These are phyloP conservation scores for Nakataea oryzae DNA, from an alignment of 2,329 filamentous ascomycete genomes.

Conservation along the genomic window DNA sequence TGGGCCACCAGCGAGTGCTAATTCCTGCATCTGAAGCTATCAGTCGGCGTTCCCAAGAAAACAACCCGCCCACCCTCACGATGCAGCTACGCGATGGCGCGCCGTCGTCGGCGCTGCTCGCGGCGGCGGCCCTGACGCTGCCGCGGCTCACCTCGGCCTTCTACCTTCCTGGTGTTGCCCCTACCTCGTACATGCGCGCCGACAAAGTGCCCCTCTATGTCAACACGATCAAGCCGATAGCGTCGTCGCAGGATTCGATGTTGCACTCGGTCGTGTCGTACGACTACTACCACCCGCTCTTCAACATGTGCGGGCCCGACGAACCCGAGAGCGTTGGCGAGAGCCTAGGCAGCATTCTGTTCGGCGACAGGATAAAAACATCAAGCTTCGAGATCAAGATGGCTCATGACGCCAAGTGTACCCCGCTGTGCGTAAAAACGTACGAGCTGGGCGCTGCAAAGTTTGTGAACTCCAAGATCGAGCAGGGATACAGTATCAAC, in stretches of 20 bases:
- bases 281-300: conserved; percentile 86
- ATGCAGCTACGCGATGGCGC: conserved; percentile 36
- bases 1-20: background rate
- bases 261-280: conserved; percentile 89
- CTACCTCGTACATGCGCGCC: conserved; percentile 76
- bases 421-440: conserved; percentile 59
- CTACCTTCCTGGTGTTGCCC: conserved; percentile 92
- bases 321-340: conserved; percentile 71
- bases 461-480: conserved; percentile 77
- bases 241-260: conserved; percentile 65
- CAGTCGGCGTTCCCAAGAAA: background rate
- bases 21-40: background rate
- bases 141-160: conserved; percentile 60
- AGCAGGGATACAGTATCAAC: conserved; percentile 82
- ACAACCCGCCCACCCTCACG: conserved; percentile 6
- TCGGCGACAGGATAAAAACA: conserved; percentile 92
- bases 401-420: conserved; percentile 80
- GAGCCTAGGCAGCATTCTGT: conserved; percentile 89
- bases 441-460: conserved; percentile 56
- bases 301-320: conserved; percentile 79
- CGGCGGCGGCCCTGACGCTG: conserved; percentile 36
- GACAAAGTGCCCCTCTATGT: conserved; percentile 81
- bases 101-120: conserved; percentile 36
- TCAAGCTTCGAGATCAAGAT: conserved; percentile 87
- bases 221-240: conserved; percentile 82